phyloP scores from a whole-genome alignment of 306 rosid genomes.

The Cicer yamashitae region DNA sequence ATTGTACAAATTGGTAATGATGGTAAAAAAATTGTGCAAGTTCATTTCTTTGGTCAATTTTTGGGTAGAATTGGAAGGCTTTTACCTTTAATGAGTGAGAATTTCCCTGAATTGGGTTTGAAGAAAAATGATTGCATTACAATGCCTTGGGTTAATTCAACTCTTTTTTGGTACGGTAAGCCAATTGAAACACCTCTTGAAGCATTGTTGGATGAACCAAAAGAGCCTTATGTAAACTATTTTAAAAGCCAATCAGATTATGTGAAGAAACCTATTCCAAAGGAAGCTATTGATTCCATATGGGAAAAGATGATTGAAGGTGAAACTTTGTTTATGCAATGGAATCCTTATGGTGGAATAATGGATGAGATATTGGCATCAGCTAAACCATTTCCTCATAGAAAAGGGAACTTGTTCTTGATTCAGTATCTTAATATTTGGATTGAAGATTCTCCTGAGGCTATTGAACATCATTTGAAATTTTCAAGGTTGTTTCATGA shows the following conservation, averaged over 20 bases:
- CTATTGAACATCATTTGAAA: not conserved
- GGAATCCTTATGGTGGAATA: slow-evolving; percentile 53
- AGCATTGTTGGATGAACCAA: not conserved
- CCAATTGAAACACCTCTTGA: slow-evolving; percentile 40
- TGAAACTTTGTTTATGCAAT: slow-evolving; percentile 22
- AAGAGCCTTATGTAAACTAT: accelerated
- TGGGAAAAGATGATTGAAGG: slow-evolving; percentile 35
- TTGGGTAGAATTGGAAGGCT: slow-evolving; percentile 49
- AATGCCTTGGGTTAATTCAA: slow-evolving; percentile 57
- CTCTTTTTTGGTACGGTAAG: slow-evolving; percentile 4
- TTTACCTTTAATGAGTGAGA: slow-evolving; percentile 29
- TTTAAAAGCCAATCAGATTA: slow-evolving; percentile 41
- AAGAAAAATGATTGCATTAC: slow-evolving; percentile 42
- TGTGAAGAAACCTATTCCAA: slow-evolving; percentile 46
- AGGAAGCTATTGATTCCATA: not conserved
- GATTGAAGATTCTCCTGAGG: not conserved
- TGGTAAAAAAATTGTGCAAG: slow-evolving; percentile 16
- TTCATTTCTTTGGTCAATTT: slow-evolving; percentile 46
- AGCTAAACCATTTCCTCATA: slow-evolving; percentile 50
- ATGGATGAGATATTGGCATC: slow-evolving; percentile 33
- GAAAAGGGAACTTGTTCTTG: slow-evolving; percentile 48
- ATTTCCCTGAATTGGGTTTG: slow-evolving; percentile 60
- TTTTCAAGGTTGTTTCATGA: slow-evolving; percentile 26
- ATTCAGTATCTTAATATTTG: slow-evolving; percentile 14
- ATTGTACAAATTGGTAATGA: not conserved